Evolutionary conservation across 352 stramenopile genomes (phyloP), one percentile per base, ranked within the genome.

Genomic region (Aphanomyces euteiches): DNA sequence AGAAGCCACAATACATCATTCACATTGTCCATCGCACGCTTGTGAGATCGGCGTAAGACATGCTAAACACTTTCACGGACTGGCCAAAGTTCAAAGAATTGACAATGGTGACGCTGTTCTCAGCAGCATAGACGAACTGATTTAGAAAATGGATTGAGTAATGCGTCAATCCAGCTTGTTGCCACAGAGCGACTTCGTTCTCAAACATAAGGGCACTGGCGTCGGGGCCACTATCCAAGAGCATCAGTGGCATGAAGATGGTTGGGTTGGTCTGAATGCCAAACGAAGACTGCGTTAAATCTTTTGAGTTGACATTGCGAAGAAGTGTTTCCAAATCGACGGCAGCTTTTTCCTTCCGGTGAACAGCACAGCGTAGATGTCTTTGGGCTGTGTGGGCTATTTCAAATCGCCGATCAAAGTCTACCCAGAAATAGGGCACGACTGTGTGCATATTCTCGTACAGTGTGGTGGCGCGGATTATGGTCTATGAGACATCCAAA

Each of bases 301-400:
- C 64, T 36, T 43, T 37, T 19, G 12, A 61, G 47, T 61, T 50
- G 17, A 70, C 47, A 19, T 70, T 70, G 34, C 64, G 34, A 19
- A 70, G 21, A n/a, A 53, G 34, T 19, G 47, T 38, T 47, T 70
- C 64, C 54, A 70, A 37, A 43, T 63, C 61, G 10, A 70, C 43
- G 19, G 43, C 64, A 34, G 36, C 64, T 36, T 70, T 70, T 10
- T 19, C n/a, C 6, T n/a, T 8, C 8, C 48, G 53, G 15, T 40
- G 3, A 2, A 8, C 19, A 2, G 28, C 13, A 34, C 64, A 70
- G 40, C 64, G 64, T 15, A 12, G 36, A 2, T 41, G 45, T 28
- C 64, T 47, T 10, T 12, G 10, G n/a, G 43, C 3, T 15, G 64
- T 70, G 64, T 70, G 64, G 3, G 64, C 64, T n/a, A 70, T 45